Conservation (phyloP, 768 basidiomycete genomes). For the Mycena galopus region DNA sequence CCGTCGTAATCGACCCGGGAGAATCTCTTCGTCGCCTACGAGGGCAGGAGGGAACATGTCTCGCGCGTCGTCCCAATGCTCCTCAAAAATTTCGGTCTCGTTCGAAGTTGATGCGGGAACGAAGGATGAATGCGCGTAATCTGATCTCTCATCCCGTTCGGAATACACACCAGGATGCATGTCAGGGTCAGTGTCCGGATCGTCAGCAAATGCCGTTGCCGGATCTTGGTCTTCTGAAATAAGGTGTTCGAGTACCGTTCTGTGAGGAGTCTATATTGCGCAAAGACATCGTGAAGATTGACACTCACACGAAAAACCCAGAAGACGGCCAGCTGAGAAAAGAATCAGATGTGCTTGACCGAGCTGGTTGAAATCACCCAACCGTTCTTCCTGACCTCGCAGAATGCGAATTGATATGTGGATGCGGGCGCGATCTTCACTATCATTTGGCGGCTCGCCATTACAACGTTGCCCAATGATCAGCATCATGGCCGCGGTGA, state of each 20-base stretch:
- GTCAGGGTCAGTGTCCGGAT: too few relatives aligned
- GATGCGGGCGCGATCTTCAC: background rate
- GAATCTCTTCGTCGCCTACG: background rate
- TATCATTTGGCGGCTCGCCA: background rate
- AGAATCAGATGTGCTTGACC: background rate
- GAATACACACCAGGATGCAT: too few relatives aligned
- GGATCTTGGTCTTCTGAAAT: too few relatives aligned
- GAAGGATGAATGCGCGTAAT: background rate
- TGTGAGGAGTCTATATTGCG: too few relatives aligned
- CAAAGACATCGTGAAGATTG: background rate
- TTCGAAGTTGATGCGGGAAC: background rate
- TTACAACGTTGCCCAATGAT: background rate
- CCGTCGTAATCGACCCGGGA: background rate
- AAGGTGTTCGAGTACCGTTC: background rate
- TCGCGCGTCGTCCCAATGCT: too few relatives aligned
- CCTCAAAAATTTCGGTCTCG: too few relatives aligned
- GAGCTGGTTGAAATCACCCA: background rate
- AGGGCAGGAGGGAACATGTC: background rate
- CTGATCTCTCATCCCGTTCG: too few relatives aligned
- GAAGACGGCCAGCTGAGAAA: conserved; percentile 8
- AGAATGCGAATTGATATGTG: background rate
- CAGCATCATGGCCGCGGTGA: conserved; percentile 6
- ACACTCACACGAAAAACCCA: background rate
- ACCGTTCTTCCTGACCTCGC: background rate
- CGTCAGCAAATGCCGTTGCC: too few relatives aligned